Base-by-base conservation (phyloP, 352 stramenopile genomes). In the Peronosclerospora sorghi region DNA sequence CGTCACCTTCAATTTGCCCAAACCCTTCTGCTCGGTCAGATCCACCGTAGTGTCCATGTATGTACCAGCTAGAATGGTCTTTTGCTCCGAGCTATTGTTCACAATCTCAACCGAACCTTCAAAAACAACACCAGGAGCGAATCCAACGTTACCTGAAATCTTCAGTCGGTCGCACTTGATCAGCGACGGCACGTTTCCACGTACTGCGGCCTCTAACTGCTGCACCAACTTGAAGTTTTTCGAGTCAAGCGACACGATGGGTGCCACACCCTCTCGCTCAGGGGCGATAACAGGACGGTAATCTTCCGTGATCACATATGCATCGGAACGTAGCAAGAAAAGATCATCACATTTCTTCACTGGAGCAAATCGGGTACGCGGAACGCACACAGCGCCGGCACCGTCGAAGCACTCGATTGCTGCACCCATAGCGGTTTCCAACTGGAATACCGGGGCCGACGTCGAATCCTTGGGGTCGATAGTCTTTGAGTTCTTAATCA, bases 151-250 rank as follows among this genome's bases (percentile, higher is more conserved):
- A 48, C 96, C 96, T 35, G 88, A 95, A 51, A 99, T 79, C 41
- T 93, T 98, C n/a, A 98, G 65, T 41, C 90, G 83, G 40, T 96
- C 81, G 54, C 94, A 98, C 34, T 88, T 84, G 51, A 98, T 83
- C 17, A 99, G 78, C 48, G 93, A 98, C 27, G 95, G 95, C 49
- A 96, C 85, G 42, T 97, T 97, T 41, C 82, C 75, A 34, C 68
- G 65, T 21, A 96, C 93, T 14, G 93, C 78, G 19, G 86, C 91
- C 63, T 99, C 96, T 2, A 99, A 77, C 48, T 97, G 83, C 64
- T 96, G 89, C 48, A 99, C 95, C 19, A 98, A 65, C 73, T 99
- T 98, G 76, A 97, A 99, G 44, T 97, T 94, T 72, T 98, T 98
- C 38, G 75, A 82, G 61, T 99, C 96, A 19, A 99, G 73, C 10